A percentile compares a stretch with the other conserved stretches of the same genome.
Conservation (phyloP, 23 red algal species). For the Pyropia yezoensis region DNA sequence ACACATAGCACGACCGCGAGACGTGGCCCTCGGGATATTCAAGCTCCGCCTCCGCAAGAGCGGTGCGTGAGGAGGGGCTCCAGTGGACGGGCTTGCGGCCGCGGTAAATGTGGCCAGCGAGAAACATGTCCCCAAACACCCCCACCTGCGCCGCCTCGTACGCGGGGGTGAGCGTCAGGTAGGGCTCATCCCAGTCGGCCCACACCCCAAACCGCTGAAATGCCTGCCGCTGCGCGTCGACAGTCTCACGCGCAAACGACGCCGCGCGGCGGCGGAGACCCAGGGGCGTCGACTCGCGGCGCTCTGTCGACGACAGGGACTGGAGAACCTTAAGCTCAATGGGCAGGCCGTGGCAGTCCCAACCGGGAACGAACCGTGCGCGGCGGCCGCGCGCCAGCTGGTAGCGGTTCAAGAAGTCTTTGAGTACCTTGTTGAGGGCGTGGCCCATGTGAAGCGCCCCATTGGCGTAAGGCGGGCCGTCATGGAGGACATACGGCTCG, state of each 20-base stretch:
- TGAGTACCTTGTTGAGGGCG: conserved; percentile 96
- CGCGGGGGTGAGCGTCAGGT: conserved; percentile 73
- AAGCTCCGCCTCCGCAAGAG: conserved; percentile 91
- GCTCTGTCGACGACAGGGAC: conserved; percentile 34
- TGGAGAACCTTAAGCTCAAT: conserved; percentile 96
- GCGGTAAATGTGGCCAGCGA: conserved; percentile 83
- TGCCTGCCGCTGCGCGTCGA: conserved; percentile 53
- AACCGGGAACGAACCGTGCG: conserved; percentile 83
- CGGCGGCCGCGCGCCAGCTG: conserved; percentile 53
- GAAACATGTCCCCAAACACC: conserved; percentile 93
- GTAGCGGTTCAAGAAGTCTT: conserved; percentile 93
- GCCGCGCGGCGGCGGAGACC: conserved; percentile 55
- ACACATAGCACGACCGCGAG: conserved; percentile 72
- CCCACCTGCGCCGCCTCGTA: conserved; percentile 96
- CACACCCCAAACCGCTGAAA: conserved; percentile 93
- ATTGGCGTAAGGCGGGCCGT: conserved; percentile 97
- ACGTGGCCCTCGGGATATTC: conserved; percentile 96
- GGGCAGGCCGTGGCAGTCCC: conserved; percentile 96
- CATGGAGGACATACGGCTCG: conserved; percentile 75
- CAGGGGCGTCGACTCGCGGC: conserved; percentile 19
- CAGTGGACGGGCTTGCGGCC: conserved; percentile 96
- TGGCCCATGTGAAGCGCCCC: conserved; percentile 91
- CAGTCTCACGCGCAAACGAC: conserved; percentile 62
- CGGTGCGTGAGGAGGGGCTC: conserved; percentile 84
- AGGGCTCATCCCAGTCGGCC: conserved; percentile 84